Evolutionary conservation across 768 basidiomycete species (phyloP).

Genomic region (Leccinum rimulosum): DNA sequence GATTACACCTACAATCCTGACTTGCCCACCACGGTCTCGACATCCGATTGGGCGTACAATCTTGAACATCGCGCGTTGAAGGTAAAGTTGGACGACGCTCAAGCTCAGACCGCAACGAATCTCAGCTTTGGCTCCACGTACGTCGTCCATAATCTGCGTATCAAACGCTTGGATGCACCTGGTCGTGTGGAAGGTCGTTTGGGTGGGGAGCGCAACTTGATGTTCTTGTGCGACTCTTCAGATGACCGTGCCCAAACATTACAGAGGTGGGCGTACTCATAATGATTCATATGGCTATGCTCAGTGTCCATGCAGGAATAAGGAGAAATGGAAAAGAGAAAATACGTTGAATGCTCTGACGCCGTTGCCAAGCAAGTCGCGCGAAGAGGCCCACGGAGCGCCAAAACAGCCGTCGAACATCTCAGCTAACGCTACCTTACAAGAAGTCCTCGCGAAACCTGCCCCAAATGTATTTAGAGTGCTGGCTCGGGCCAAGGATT

Average conservation of each 20-base stretch:
- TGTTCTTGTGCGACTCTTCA: conserved; percentile 19
- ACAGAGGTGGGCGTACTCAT: conserved; percentile 15
- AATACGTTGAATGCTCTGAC: conserved; percentile 7
- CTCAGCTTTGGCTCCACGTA: conserved; percentile 44
- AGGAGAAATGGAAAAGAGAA: conserved; percentile 32
- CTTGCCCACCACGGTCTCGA: conserved; percentile 31
- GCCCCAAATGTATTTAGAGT: conserved; percentile 42
- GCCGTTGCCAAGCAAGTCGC: background rate
- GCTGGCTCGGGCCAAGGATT: conserved; percentile 51
- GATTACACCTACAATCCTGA: conserved; percentile 59
- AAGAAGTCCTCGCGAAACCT: conserved; percentile 34
- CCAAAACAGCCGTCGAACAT: background rate
- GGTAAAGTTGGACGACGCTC: conserved; percentile 49
- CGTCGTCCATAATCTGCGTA: conserved; percentile 49
- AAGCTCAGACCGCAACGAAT: conserved; percentile 38
- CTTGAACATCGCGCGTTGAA: conserved; percentile 52
- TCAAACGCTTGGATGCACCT: conserved; percentile 29
- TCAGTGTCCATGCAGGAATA: conserved; percentile 28
- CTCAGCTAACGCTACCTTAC: conserved; percentile 29
- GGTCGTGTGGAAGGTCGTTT: conserved; percentile 23
- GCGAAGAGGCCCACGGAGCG: conserved; percentile 3
- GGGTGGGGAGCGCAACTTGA: conserved; percentile 29
- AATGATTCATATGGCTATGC: background rate
- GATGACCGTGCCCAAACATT: conserved; percentile 19
- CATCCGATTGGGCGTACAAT: conserved; percentile 40